These are phyloP conservation scores for Arxiozyma bovina DNA, from an alignment of 1,139 yeast genomes.

Conservation along the genomic window DNA sequence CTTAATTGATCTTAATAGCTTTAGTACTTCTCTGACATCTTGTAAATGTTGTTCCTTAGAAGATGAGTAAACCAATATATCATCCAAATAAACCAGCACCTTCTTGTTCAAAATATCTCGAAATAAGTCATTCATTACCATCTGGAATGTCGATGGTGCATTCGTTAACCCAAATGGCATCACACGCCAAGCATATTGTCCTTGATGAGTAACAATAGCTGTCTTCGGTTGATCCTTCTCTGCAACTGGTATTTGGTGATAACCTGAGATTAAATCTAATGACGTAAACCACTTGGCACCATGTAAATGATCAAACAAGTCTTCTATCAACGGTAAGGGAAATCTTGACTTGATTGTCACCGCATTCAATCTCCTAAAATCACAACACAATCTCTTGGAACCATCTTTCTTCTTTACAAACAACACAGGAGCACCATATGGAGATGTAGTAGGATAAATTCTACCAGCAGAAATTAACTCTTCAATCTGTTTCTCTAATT, in stretches of 20 bases:
- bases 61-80: constrained; percentile 20
- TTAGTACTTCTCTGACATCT: constrained; percentile 8
- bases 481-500: background rate
- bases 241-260: constrained; percentile 8
- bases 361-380: constrained; percentile 19
- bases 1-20: background rate
- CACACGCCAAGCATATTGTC: constrained; percentile 6
- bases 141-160: constrained; percentile 6
- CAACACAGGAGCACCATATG: background rate
- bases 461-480: background rate
- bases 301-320: constrained; percentile 6
- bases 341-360: constrained; percentile 15
- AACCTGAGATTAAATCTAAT: constrained; percentile 7
- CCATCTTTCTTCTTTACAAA: constrained; percentile 20
- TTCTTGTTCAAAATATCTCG: constrained; percentile 7
- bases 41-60: constrained; percentile 10
- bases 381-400: constrained; percentile 18
- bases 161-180: constrained; percentile 8
- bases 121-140: constrained; percentile 10
- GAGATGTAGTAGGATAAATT: background rate
- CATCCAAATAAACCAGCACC: constrained; percentile 23
- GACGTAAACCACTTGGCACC: constrained; percentile 1
- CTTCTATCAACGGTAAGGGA: constrained; percentile 21
- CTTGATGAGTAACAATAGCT: constrained; percentile 9
- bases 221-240: constrained; percentile 7